These are phyloP conservation scores for Vaccinium macrocarpon DNA, from an alignment of 148 eudicot species.

Conservation along the genomic window DNA sequence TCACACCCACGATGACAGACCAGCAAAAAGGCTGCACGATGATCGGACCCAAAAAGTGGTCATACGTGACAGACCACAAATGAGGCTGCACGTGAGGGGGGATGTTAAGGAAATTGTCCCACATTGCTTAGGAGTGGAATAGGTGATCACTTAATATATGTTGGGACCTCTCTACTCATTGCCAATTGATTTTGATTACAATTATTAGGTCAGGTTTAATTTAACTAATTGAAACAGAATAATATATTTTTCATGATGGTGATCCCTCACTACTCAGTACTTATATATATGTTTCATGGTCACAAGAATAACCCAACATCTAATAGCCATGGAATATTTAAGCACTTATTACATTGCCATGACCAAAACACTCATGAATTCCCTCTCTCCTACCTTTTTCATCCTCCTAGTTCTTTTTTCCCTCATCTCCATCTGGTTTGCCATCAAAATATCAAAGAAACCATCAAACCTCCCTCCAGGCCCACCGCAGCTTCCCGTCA, in stretches of 20 bases:
- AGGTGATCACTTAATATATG: too few relatives aligned
- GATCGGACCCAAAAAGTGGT: too few relatives aligned
- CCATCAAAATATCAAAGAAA: neutral
- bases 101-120: too few relatives aligned
- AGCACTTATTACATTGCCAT: neutral
- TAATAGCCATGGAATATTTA: neutral
- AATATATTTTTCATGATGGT: neutral
- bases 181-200: too few relatives aligned
- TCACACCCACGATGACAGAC: too few relatives aligned
- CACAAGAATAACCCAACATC: neutral
- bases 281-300: neutral
- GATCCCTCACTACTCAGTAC: neutral
- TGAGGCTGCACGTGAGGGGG: too few relatives aligned
- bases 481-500: neutral
- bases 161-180: too few relatives aligned
- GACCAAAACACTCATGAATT: neutral
- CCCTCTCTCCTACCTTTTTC: neutral
- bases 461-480: conserved; percentile 6
- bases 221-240: neutral
- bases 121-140: too few relatives aligned
- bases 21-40: too few relatives aligned
- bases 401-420: neutral
- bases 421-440: neutral
- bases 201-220: neutral
- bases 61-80: too few relatives aligned